Evolutionary conservation across 2,329 filamentous ascomycete genomes (phyloP), one percentile per base, ranked within the genome.

Genomic region (Clathrospora elynae): DNA sequence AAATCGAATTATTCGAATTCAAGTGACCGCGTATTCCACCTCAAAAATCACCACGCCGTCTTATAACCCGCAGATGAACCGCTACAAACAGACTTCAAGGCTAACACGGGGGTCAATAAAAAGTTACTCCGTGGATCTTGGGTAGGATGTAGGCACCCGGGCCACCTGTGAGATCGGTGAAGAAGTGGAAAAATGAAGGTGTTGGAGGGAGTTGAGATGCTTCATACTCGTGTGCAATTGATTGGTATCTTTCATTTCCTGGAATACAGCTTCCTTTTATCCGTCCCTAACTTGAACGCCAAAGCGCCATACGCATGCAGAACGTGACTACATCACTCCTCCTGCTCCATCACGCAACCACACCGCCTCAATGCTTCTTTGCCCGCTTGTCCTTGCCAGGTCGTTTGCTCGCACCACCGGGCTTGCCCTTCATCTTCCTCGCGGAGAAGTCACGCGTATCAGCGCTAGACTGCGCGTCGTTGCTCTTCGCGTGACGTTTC

Each of bases 401-500:
- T 35, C 67, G 42, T 55, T 67, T 55, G 13, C 49, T 62, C 9
- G 60, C 61, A 12, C 58, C 63, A 3, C 59, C 58, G 16, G 51
- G 35, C 53, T 65, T 64, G 22, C 70, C 78, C 79, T 95, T 96
- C 89, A 96, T 96, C 74, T 84, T 87, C 78, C 86, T 90, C 24
- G 79, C 80, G 40, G 86, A 90, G 75, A 95, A 97, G 1, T 82
- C 83, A 50, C 83, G 83, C 57, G 95, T 74, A 70, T 99, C 93
- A 49, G 83, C 86, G 32, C 85, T 90, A 54, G 88, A 95, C 50
- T 80, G 68, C 34, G 91, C 90, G 72, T 96, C 91, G 57, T 90
- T 90, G 49, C 90, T 96, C 82, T 99, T 99, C 42, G 80, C 74
- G 68, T 90, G 85, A 41, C 87, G 80, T 80, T 99, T 99, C 83